Evolutionary conservation across 2,329 filamentous ascomycete species (phyloP).

Genomic region (Gaeumannomyces sp.): DNA sequence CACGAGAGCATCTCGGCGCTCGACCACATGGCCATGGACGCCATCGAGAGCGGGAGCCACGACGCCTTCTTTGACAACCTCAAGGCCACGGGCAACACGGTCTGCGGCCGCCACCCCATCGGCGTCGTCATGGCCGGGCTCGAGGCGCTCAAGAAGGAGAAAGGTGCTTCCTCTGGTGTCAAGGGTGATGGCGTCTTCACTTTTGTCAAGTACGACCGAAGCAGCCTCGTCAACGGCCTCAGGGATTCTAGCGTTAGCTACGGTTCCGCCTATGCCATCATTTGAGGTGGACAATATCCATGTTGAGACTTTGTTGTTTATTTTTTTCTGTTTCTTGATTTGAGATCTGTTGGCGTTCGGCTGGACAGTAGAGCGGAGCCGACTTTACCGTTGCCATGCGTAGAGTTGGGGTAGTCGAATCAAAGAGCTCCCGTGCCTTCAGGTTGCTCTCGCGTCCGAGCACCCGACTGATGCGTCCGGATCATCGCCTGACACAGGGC

Average conservation of each 20-base stretch:
- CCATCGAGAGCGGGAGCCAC: slow-evolving; percentile 72
- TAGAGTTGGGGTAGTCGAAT: neutral
- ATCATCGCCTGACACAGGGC: neutral
- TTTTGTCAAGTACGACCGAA: slow-evolving; percentile 83
- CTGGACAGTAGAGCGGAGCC: too few relatives aligned
- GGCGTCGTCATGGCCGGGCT: slow-evolving; percentile 86
- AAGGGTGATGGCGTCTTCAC: slow-evolving; percentile 54
- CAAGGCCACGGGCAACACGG: slow-evolving; percentile 73
- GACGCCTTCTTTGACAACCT: slow-evolving; percentile 64
- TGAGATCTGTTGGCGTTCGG: neutral
- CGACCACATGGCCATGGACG: slow-evolving; percentile 77
- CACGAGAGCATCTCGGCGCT: slow-evolving; percentile 79
- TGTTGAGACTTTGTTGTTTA: neutral
- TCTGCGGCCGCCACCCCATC: slow-evolving; percentile 93
- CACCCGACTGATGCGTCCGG: neutral
- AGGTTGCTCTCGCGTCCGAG: neutral
- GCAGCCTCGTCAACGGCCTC: slow-evolving; percentile 62
- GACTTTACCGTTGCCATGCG: too few relatives aligned
- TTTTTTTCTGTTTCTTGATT: neutral
- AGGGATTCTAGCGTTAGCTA: slow-evolving; percentile 89
- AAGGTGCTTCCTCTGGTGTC: slow-evolving; percentile 20
- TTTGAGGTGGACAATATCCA: slow-evolving; percentile 34
- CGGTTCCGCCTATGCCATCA: slow-evolving; percentile 79
- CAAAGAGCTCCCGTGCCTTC: neutral
- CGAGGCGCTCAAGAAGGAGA: slow-evolving; percentile 50